These are phyloP conservation scores for Aristolochia fimbriata DNA, from an alignment of 164 flowering plant species.

Conservation along the genomic window DNA sequence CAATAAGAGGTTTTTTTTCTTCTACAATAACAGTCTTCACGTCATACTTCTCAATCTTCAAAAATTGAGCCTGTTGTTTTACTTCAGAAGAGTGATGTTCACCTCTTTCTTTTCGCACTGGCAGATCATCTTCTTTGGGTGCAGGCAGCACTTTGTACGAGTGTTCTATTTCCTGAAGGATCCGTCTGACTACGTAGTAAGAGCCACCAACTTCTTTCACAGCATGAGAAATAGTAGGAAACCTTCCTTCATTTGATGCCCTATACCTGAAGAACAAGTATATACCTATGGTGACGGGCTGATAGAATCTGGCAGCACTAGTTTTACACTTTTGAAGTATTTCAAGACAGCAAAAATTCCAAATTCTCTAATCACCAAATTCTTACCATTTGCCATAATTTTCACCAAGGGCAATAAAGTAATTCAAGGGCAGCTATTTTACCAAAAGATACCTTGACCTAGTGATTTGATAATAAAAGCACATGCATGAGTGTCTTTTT, in stretches of 20 bases:
- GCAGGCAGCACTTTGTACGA: slow-evolving; percentile 14
- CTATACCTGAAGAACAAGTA: slow-evolving; percentile 37
- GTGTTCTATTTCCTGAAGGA: slow-evolving; percentile 49
- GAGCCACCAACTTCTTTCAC: slow-evolving; percentile 48
- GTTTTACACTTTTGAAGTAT: not conserved
- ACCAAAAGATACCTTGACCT: no score
- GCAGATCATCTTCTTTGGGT: slow-evolving; percentile 1
- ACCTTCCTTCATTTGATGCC: slow-evolving; percentile 43
- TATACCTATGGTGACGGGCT: not conserved
- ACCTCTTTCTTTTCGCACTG: slow-evolving; percentile 5
- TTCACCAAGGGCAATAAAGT: not conserved
- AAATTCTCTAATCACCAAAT: not conserved
- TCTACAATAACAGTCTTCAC: not conserved
- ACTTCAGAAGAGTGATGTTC: not conserved
- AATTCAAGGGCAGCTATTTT: not conserved
- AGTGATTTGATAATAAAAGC: no score
- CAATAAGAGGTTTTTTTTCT: not conserved
- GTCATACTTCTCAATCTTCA: slow-evolving; percentile 11
- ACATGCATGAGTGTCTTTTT: no score
- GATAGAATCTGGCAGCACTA: no score
- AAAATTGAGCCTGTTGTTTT: slow-evolving; percentile 6
- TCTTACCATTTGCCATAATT: not conserved
- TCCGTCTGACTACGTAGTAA: slow-evolving; percentile 33
- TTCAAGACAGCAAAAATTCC: not conserved
- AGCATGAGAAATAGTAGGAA: slow-evolving; percentile 28